Base-by-base conservation (phyloP, 208 protist species). In the Acanthamoeba royreba region DNA sequence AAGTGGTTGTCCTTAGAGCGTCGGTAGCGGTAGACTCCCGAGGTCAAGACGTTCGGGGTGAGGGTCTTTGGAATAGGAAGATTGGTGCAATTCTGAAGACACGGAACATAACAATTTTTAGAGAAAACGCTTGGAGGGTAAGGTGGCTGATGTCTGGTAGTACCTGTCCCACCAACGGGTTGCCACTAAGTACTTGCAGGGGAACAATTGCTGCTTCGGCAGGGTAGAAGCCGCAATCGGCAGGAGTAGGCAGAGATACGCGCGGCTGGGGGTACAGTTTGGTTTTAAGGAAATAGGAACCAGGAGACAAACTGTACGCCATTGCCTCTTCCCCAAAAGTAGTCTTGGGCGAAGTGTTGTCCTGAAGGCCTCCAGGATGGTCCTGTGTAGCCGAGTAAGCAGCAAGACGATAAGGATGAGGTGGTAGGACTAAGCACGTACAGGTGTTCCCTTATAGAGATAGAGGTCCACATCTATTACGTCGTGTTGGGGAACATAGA, bases 221-320 rank as follows among this genome's bases (percentile, higher is more conserved):
- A 9, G 35, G 53, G 81, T 47, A 63, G 53, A 28, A 63, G 0
- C 46, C 46, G 53, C 81, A 89, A 13, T 55, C 42, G 13, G 81
- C 31, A 42, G 46, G 35, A 11, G 81, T 63, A 15, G 81, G 81
- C 81, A 89, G 53, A 15, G 81, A 89, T 42, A 63, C 61, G 7
- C 40, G 46, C 22, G 46, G 49, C 81, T 66, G 53, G 13, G 49
- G 33, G n/a, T 89, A 89, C 25, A 66, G 19, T 42, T 43, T 89
- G 53, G 81, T 63, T 42, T 89, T 89, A 35, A 89, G 81, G 46
- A 63, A 89, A n/a, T 89, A 42, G 25, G 46, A 35, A 35, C 81
- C 46, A 35, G 81, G 19, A 0, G 46, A 35, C 11, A 89, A 42
- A 42, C n/a, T 89, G 53, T 89, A 89, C 33, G 81, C 81, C 4